Percentiles rank a stretch among this genome's conserved stretches.
Conservation (phyloP, 2,329 filamentous ascomycete genomes). For the Fusarium sp. region DNA sequence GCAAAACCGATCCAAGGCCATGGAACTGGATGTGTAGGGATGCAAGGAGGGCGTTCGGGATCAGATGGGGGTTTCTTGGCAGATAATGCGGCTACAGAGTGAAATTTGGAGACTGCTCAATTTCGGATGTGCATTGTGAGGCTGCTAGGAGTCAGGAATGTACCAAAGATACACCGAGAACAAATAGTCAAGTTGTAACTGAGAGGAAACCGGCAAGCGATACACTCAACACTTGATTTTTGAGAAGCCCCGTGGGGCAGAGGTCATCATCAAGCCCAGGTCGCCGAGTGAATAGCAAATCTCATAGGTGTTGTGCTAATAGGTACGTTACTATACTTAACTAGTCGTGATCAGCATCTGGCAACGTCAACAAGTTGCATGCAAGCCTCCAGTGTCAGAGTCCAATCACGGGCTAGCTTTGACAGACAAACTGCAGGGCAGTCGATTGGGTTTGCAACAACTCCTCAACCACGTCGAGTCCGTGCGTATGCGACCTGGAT, state of each 20-base stretch:
- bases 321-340: too few relatives aligned
- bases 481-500: background rate
- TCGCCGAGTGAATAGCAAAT: background rate
- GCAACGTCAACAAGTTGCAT: background rate
- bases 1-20: slow-evolving; percentile 23
- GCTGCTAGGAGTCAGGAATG: background rate
- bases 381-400: background rate
- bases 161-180: background rate
- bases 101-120: background rate
- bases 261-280: background rate
- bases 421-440: background rate
- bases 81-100: background rate
- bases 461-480: background rate
- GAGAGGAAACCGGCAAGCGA: background rate
- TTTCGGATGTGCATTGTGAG: background rate
- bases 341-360: background rate
- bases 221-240: background rate
- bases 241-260: background rate
- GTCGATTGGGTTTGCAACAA: background rate
- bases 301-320: background rate
- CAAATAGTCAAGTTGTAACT: background rate
- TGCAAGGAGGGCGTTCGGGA: slow-evolving; percentile 1
- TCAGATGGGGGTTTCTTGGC: background rate
- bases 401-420: background rate
- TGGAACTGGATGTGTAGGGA: slow-evolving; percentile 13